Percentiles rank a stretch among this genome's conserved stretches.
Evolutionary conservation across 192 early-diverging fungal species (phyloP).

Genomic region (Thoreauomyces humboldtii): DNA sequence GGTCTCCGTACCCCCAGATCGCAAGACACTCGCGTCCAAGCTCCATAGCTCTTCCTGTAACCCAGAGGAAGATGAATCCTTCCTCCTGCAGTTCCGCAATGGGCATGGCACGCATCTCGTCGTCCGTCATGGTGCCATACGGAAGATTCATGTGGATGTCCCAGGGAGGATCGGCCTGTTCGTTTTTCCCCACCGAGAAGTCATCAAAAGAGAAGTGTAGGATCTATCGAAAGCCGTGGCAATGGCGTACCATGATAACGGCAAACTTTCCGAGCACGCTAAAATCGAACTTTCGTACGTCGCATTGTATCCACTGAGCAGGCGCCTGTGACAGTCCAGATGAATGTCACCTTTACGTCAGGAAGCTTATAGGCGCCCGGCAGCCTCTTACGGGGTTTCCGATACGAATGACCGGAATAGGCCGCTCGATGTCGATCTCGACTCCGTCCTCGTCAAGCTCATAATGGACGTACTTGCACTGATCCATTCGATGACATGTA

Average conservation of each 20-base stretch:
- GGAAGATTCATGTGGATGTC: slow-evolving; percentile 66
- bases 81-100: slow-evolving; percentile 50
- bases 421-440: slow-evolving; percentile 16
- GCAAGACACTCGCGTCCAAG: slow-evolving; percentile 52
- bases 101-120: slow-evolving; percentile 58
- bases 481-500: slow-evolving; percentile 61
- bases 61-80: slow-evolving; percentile 63
- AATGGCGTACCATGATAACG: slow-evolving; percentile 50
- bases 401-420: slow-evolving; percentile 16
- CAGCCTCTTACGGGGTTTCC: slow-evolving; percentile 17
- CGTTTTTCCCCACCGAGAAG: not conserved
- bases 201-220: not conserved
- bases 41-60: slow-evolving; percentile 66
- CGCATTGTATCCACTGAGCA: slow-evolving; percentile 64
- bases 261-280: slow-evolving; percentile 53
- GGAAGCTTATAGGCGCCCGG: too few species aligned
- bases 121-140: slow-evolving; percentile 66
- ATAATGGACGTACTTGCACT: slow-evolving; percentile 65
- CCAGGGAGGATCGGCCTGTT: slow-evolving; percentile 60
- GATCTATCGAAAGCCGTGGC: not conserved
- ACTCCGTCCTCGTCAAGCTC: slow-evolving; percentile 44
- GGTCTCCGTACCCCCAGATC: slow-evolving; percentile 39
- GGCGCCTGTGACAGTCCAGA: slow-evolving; percentile 46
- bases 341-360: too few species aligned
- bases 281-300: slow-evolving; percentile 57